Conservation (phyloP, 2,329 filamentous ascomycete species). For the Penicillium nordicum region DNA sequence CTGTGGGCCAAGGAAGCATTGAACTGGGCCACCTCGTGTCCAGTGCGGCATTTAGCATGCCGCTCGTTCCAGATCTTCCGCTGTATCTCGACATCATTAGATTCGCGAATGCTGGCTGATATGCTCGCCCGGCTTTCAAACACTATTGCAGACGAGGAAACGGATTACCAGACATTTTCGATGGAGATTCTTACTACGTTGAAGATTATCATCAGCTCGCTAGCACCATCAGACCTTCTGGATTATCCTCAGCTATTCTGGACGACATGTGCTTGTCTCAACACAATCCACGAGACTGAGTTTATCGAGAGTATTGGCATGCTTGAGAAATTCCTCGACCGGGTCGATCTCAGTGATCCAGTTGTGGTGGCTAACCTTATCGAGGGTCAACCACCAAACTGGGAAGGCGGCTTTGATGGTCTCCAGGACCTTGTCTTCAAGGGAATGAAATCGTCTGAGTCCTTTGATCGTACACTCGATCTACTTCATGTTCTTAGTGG, state of each 20-base stretch:
- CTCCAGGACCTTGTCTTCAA: conserved; percentile 85
- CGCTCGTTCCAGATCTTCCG: conserved; percentile 97
- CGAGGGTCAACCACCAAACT: conserved; percentile 76
- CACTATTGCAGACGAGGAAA: conserved; percentile 91
- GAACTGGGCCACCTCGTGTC: conserved; percentile 95
- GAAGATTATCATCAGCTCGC: conserved; percentile 82
- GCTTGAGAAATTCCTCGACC: conserved; percentile 80
- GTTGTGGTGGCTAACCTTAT: conserved; percentile 67
- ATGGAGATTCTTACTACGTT: conserved; percentile 96
- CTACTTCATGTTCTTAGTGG: conserved; percentile 75
- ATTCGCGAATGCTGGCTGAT: conserved; percentile 91
- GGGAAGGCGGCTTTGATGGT: conserved; percentile 87
- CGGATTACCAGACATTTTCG: conserved; percentile 92
- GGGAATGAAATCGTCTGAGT: conserved; percentile 80
- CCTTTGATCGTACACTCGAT: conserved; percentile 71
- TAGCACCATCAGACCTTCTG: conserved; percentile 74
- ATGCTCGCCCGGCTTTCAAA: conserved; percentile 95
- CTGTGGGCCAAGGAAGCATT: conserved; percentile 87
- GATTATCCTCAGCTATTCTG: conserved; percentile 96
- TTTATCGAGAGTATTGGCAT: conserved; percentile 90
- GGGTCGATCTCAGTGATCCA: conserved; percentile 73
- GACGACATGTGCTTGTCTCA: conserved; percentile 93
- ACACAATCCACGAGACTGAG: conserved; percentile 94
- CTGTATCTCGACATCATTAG: conserved; percentile 84
- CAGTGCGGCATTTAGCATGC: conserved; percentile 90